A percentile compares a stretch with the other conserved stretches of the same genome.
These are phyloP conservation scores for Bjerkandera adusta DNA, from an alignment of 1,284 basidiomycete species.

Conservation along the genomic window DNA sequence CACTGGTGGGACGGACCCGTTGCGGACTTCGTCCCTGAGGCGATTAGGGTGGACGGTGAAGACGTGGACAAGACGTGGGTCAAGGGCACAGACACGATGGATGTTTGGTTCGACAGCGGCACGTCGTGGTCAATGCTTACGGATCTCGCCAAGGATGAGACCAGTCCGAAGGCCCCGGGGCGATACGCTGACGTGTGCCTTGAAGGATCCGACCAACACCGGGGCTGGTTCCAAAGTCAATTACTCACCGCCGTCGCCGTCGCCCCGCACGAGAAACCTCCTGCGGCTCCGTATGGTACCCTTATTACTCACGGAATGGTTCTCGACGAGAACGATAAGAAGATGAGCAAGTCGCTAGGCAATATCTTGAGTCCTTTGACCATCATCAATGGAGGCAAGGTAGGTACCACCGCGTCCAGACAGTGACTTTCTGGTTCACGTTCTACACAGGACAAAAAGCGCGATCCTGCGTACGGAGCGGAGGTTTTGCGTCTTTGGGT, in stretches of 20 bases:
- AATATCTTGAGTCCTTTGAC: slow-evolving; percentile 89
- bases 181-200: slow-evolving; percentile 85
- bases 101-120: slow-evolving; percentile 99
- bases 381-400: slow-evolving; percentile 78
- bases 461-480: slow-evolving; percentile 78
- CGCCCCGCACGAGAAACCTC: slow-evolving; percentile 30
- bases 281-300: slow-evolving; percentile 70
- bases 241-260: slow-evolving; percentile 81
- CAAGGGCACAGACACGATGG: slow-evolving; percentile 93
- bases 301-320: slow-evolving; percentile 98
- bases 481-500: slow-evolving; percentile 93
- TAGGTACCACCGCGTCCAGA: slow-evolving; percentile 42
- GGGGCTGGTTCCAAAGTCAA: slow-evolving; percentile 99
- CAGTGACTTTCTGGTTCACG: no score
- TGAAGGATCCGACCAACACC: slow-evolving; percentile 97
- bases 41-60: slow-evolving; percentile 43
- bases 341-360: slow-evolving; percentile 98
- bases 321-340: slow-evolving; percentile 86
- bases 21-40: slow-evolving; percentile 77
- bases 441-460: slow-evolving; percentile 61
- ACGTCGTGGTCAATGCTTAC: slow-evolving; percentile 88
- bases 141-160: slow-evolving; percentile 23
- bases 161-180: slow-evolving; percentile 8
- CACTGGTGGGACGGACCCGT: slow-evolving; percentile 93
- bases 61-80: slow-evolving; percentile 48